A percentile compares a stretch with the other conserved stretches of the same genome.
phyloP scores from a whole-genome alignment of 2,329 filamentous ascomycete species.

The Fusarium concolor region DNA sequence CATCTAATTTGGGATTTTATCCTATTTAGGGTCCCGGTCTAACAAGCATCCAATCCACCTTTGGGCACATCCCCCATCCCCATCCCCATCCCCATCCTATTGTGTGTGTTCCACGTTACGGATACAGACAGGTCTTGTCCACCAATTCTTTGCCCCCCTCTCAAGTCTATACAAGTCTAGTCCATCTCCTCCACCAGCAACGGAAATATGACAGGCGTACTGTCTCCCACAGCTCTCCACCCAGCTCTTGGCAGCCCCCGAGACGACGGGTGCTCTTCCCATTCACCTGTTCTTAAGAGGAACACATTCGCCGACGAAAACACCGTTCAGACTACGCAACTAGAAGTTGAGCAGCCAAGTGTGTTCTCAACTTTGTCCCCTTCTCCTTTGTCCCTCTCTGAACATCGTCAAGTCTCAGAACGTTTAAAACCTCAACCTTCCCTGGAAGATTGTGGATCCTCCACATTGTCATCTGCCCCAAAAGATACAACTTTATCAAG shows the following conservation, averaged over 20 bases:
- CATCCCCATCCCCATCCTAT: too few relatives aligned
- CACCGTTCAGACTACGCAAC: slow-evolving; percentile 13
- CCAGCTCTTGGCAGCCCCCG: slow-evolving; percentile 58
- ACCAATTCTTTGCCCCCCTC: slow-evolving; percentile 28
- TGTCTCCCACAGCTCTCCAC: slow-evolving; percentile 63
- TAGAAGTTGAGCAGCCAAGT: slow-evolving; percentile 8
- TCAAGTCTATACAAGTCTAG: slow-evolving; percentile 20
- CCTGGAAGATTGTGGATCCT: slow-evolving; percentile 44
- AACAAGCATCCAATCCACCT: slow-evolving; percentile 14
- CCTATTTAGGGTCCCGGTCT: slow-evolving; percentile 20
- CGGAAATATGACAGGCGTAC: slow-evolving; percentile 46
- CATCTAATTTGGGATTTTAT: slow-evolving; percentile 18
- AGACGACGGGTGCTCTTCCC: slow-evolving; percentile 33
- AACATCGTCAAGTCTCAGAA: slow-evolving; percentile 18
- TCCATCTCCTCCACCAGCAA: slow-evolving; percentile 35
- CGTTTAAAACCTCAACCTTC: slow-evolving; percentile 33
- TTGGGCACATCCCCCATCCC: slow-evolving; percentile 12
- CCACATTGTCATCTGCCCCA: slow-evolving; percentile 27
- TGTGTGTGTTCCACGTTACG: too few relatives aligned
- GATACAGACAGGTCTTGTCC: slow-evolving; percentile 13
- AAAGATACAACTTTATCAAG: slow-evolving; percentile 20
- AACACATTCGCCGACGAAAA: slow-evolving; percentile 30
- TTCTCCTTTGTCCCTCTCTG: slow-evolving; percentile 25
- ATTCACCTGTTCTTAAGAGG: slow-evolving; percentile 34
- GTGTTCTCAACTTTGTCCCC: slow-evolving; percentile 10